These are phyloP conservation scores for Nymphaea colorata DNA, from an alignment of 164 flowering plant species.

Conservation along the genomic window DNA sequence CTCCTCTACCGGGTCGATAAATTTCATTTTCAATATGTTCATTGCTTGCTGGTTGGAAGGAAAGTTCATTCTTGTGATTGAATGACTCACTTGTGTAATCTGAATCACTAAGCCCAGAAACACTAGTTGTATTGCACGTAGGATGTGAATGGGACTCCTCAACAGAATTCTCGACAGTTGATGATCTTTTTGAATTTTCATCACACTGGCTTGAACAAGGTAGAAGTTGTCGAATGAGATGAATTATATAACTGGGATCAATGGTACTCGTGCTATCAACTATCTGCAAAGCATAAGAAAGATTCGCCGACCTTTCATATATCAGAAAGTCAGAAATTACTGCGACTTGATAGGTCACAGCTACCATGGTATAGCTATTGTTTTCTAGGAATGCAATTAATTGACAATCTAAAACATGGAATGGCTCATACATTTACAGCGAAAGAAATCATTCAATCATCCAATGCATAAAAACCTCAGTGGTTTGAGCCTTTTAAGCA, in stretches of 20 bases:
- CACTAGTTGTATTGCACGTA: too few species aligned
- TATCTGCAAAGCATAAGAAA: conserved; percentile 34
- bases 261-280: conserved; percentile 75
- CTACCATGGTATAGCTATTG: too few species aligned
- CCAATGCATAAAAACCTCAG: not conserved
- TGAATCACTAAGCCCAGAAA: too few species aligned
- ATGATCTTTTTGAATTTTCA: conserved; percentile 7
- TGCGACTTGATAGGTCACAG: too few species aligned
- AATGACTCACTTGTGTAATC: not conserved
- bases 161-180: conserved; percentile 1
- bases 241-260: conserved; percentile 85
- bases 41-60: not conserved
- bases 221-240: conserved; percentile 66
- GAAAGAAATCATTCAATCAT: too few species aligned
- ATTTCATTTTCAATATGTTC: not conserved
- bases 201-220: conserved; percentile 22
- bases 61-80: not conserved
- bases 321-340: too few species aligned
- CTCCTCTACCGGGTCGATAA: not conserved
- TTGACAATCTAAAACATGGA: too few species aligned
- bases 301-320: too few species aligned
- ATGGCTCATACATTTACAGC: too few species aligned
- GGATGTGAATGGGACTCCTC: not conserved
- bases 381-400: too few species aligned
- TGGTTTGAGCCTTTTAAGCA: not conserved